Base-by-base conservation (phyloP, 495 filamentous ascomycete species). In the Trypethelium eluteriae region DNA sequence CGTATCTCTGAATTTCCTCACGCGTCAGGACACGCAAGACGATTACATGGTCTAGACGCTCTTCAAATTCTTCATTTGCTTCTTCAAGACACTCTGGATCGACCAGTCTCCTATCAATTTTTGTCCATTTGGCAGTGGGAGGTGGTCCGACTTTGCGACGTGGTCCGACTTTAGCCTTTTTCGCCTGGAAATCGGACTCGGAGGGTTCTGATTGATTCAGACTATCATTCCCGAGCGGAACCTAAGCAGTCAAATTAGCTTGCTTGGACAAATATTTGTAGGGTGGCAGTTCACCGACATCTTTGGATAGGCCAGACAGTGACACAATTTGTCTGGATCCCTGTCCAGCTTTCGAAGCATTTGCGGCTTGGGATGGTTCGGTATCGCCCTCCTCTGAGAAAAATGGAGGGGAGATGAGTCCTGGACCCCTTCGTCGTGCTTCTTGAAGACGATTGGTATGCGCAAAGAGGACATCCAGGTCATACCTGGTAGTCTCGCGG, bases 61-160 rank as follows among this genome's bases (percentile, higher is more conserved):
- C 85, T 71, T 92, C 90, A 69, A 83, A 94, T 38, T 89, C 82
- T 76, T 93, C 90, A 69, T 88, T 86, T 0, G 84, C 88, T 18
- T 84, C 79, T 65, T 86, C 85, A 65, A 94, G 77, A 0, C 89
- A 89, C 62, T 85, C 88, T 0, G 90, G 89, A 69, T 91, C 93
- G 69, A 94, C 90, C 64, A 92, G 79, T 64, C 86, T 82, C 34
- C 90, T 82, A 74, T 85, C 87, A 71, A 94, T 88, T 80, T 92
- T 94, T 39, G 90, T 94, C 90, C 90, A 94, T 59, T 89, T 81
- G 3, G 90, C 90, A 41, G 84, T 86, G 0, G 85, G 78, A 4
- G 90, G 90, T 62, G 92, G 88, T n/a, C 85, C 84, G 67, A 86
- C 16, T 53, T 18, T 0, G 49, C 41, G 41, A 7, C n/a, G 90